A percentile compares a stretch with the other conserved stretches of the same genome.
Conservation (phyloP, 495 filamentous ascomycete species). For the Terfezia claveryi region DNA sequence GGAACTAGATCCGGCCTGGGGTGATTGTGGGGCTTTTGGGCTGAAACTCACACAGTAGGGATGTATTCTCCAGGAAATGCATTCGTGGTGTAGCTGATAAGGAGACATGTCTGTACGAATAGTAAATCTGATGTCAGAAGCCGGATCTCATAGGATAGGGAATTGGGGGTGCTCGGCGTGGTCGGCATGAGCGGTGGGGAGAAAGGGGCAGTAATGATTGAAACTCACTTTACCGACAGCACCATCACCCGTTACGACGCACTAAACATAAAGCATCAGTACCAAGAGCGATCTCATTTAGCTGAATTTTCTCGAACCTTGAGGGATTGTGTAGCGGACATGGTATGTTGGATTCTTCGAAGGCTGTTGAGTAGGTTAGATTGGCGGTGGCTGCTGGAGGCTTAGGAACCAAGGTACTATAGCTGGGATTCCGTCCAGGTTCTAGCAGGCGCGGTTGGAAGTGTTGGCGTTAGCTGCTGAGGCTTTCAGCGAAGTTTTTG, state of each 20-base stretch:
- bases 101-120: conserved; percentile 67
- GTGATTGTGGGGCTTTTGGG: not conserved
- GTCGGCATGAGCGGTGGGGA: no score
- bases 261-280: conserved; percentile 29
- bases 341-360: conserved; percentile 10
- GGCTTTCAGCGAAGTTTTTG: no score
- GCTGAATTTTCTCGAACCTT: conserved; percentile 31
- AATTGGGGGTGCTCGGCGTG: not conserved
- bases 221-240: conserved; percentile 75
- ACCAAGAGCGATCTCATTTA: no score
- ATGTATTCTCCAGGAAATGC: conserved; percentile 98
- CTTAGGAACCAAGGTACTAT: no score
- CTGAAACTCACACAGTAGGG: conserved; percentile 69
- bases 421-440: no score
- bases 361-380: no score
- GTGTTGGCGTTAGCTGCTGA: no score
- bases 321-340: conserved; percentile 50
- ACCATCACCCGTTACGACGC: conserved; percentile 96
- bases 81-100: conserved; percentile 98
- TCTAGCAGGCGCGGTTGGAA: no score
- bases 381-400: no score
- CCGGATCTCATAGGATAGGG: not conserved
- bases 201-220: conserved; percentile 3
- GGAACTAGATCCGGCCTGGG: no score
- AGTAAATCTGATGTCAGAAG: conserved; percentile 6